Evolutionary conservation across 1,284 basidiomycete species (phyloP).

Genomic region (Schizopora paradoxa): DNA sequence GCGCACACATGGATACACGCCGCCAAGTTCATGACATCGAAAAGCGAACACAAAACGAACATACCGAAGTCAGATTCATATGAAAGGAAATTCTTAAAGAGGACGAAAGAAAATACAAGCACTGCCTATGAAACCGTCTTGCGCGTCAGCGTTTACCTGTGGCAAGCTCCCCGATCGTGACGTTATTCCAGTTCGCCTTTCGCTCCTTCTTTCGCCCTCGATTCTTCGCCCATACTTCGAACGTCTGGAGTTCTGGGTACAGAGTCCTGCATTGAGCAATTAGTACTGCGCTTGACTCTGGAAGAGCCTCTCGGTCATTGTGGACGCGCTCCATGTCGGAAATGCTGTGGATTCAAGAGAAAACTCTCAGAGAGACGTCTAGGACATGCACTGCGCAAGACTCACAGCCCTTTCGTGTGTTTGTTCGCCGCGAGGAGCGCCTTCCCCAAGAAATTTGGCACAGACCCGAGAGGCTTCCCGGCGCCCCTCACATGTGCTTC

Average conservation of each 20-base stretch:
- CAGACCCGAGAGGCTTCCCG: slow-evolving; percentile 27
- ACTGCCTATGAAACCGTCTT: no score
- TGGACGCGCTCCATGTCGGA: slow-evolving; percentile 30
- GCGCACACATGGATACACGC: no score
- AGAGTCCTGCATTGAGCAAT: slow-evolving; percentile 17
- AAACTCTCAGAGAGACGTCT: background rate
- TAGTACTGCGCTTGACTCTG: slow-evolving; percentile 22
- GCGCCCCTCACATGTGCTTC: slow-evolving; percentile 30
- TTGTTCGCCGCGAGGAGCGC: slow-evolving; percentile 28
- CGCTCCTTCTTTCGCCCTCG: slow-evolving; percentile 14
- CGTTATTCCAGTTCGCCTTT: slow-evolving; percentile 30
- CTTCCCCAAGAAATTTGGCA: slow-evolving; percentile 27
- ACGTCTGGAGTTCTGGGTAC: slow-evolving; percentile 29
- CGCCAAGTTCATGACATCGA: no score
- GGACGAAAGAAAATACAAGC: no score
- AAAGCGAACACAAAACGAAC: no score
- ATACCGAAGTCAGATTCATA: no score
- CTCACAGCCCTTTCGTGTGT: slow-evolving; percentile 31
- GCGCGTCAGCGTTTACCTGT: slow-evolving; percentile 13
- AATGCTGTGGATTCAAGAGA: slow-evolving; percentile 21
- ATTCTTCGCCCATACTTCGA: slow-evolving; percentile 29
- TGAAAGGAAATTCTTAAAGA: no score
- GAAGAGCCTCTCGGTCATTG: slow-evolving; percentile 18
- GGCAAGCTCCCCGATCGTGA: slow-evolving; percentile 27
- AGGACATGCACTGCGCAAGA: no score